A percentile compares a stretch with the other conserved stretches of the same genome.
These are phyloP conservation scores for Apiotrichum mycotoxinovorans DNA, from an alignment of 1,284 basidiomycete species.

Conservation along the genomic window DNA sequence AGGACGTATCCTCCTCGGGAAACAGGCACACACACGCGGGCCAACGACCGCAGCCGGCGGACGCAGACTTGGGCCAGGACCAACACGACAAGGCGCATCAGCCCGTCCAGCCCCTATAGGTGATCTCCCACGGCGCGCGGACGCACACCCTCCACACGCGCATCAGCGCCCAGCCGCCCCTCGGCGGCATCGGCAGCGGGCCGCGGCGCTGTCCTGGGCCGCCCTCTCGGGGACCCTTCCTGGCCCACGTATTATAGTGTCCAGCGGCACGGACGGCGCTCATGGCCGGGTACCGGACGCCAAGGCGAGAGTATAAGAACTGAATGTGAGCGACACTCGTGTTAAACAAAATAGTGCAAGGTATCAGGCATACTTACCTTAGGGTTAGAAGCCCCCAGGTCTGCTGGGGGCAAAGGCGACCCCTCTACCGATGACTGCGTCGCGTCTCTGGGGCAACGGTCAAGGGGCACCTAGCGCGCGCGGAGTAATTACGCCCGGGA, in stretches of 20 bases:
- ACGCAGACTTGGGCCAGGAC: neutral
- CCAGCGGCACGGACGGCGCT: slow-evolving; percentile 20
- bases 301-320: slow-evolving; percentile 10
- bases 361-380: slow-evolving; percentile 8
- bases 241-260: neutral
- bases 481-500: neutral
- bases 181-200: neutral
- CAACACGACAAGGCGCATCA: neutral
- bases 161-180: neutral
- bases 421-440: neutral
- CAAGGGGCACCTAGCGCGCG: neutral
- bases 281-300: slow-evolving; percentile 12
- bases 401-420: slow-evolving; percentile 3
- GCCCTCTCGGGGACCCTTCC: slow-evolving; percentile 9
- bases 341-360: neutral
- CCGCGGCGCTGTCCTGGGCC: slow-evolving; percentile 15
- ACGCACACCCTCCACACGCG: neutral
- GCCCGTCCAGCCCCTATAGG: neutral
- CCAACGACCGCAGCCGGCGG: neutral
- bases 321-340: slow-evolving; percentile 1
- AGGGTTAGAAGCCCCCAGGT: slow-evolving; percentile 16
- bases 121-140: neutral
- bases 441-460: slow-evolving; percentile 13
- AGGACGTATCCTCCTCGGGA: slow-evolving; percentile 1
- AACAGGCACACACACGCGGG: too few species aligned